Evolutionary conservation across 768 basidiomycete genomes (phyloP), one percentile per base, ranked within the genome.

Genomic region (Lentinula detonsa): DNA sequence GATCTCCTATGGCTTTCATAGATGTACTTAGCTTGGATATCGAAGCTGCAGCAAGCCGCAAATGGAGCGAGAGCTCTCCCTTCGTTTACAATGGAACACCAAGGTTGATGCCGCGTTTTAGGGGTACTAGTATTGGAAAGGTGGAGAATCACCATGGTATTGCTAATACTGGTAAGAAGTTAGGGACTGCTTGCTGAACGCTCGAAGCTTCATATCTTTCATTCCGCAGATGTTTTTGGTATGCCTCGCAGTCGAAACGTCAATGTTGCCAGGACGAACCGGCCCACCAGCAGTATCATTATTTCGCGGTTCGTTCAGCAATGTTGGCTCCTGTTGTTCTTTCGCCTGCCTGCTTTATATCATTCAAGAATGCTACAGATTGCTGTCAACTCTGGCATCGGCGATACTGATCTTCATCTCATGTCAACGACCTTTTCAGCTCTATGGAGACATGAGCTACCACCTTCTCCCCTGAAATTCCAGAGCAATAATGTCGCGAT

Each of bases 261-360:
- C 15, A 51, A 50, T 5, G 10, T n/a, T 31, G 21, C 21, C 10
- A 23, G 11, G 5, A 21, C 48, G n/a, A 50, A 50, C 21, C 48
- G 48, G 3, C 23, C n/a, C 9, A 8, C n/a, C 31, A 31, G 23
- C 9, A 46, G 28, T 8, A 4, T 8, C 45, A n/a, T 48, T 13
- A 23, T n/a, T n/a, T 18, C 45, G 13, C 16, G 15, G 37, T 39
- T 31, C 4, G 5, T 51, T 34, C 50, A 51, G 31, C 50, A 54
- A 54, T 54, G 34, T 11, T 54, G 52, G 52, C 52, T 54, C 34
- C 7, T 37, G 15, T 7, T 39, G 10, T 39, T 54, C n/a, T 54
- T 57, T 45, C 56, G 56, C 28, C 42, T 57, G 9, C 56, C 56
- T 28, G 40, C 56, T 13, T n/a, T 57, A 16, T 57, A 57, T 45